phyloP scores from a whole-genome alignment of 2,329 filamentous ascomycete genomes.

The Colletotrichum filicis region DNA sequence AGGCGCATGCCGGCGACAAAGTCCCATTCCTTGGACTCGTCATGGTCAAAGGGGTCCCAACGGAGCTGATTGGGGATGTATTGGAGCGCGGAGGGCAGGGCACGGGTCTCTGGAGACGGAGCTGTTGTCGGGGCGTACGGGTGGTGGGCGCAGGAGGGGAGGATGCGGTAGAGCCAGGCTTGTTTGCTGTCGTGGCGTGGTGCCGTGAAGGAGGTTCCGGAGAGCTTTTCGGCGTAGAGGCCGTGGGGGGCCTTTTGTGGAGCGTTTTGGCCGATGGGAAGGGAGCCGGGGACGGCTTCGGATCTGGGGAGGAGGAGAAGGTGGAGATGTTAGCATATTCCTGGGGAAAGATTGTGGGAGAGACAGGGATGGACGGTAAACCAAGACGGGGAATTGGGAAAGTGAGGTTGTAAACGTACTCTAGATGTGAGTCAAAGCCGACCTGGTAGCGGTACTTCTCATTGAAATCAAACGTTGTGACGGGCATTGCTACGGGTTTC shows the following conservation, averaged over 20 bases:
- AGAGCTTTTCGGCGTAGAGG: slow-evolving; percentile 85
- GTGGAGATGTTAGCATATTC: not conserved
- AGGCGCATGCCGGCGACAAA: slow-evolving; percentile 72
- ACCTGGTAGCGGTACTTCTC: slow-evolving; percentile 80
- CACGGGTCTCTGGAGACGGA: slow-evolving; percentile 34
- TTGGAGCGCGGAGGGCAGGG: slow-evolving; percentile 61
- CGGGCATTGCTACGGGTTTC: slow-evolving; percentile 53
- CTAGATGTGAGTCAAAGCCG: slow-evolving; percentile 81
- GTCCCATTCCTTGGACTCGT: slow-evolving; percentile 63
- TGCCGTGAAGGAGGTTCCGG: slow-evolving; percentile 77
- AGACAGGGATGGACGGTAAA: not conserved
- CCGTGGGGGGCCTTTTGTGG: slow-evolving; percentile 84
- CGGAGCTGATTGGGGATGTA: slow-evolving; percentile 85
- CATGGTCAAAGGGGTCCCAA: slow-evolving; percentile 81
- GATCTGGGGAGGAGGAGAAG: slow-evolving; percentile 59
- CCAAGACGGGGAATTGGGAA: not conserved
- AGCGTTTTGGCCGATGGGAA: slow-evolving; percentile 82
- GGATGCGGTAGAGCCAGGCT: slow-evolving; percentile 77
- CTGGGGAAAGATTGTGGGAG: not conserved
- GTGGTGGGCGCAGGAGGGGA: slow-evolving; percentile 71
- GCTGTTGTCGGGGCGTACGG: slow-evolving; percentile 61
- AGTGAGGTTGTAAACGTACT: slow-evolving; percentile 62
- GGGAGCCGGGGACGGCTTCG: slow-evolving; percentile 79
- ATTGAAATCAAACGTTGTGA: slow-evolving; percentile 58
- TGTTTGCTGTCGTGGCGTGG: slow-evolving; percentile 76